phyloP scores from a whole-genome alignment of 306 rosid genomes.

The Pterocarpus macrocarpus region DNA sequence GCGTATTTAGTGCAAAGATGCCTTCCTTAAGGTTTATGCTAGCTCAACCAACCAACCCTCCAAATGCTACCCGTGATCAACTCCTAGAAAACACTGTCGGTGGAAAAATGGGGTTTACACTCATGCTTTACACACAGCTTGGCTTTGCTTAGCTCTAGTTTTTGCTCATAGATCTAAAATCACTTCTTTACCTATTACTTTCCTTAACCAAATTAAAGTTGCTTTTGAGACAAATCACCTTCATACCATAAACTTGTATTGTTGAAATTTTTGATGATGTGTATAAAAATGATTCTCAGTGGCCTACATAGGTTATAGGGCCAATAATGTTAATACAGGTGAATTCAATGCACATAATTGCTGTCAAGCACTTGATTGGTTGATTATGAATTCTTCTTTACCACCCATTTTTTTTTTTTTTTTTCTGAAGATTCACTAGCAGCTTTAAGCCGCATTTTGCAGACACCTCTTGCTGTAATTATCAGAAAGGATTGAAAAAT shows the following conservation, averaged over 20 bases:
- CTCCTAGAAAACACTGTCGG: slow-evolving; percentile 38
- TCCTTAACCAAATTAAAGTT: not conserved
- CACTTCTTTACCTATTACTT: not conserved
- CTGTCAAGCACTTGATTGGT: not conserved
- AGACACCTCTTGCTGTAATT: not conserved
- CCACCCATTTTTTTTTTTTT: not conserved
- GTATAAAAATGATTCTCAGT: not conserved
- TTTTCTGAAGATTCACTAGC: not conserved
- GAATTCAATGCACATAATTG: slow-evolving; percentile 5
- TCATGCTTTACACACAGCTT: no score
- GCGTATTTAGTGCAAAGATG: slow-evolving; percentile 31
- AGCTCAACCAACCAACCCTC: slow-evolving; percentile 29
- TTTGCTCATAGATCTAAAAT: slow-evolving; percentile 6
- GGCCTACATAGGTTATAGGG: slow-evolving; percentile 3
- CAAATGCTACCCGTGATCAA: not conserved
- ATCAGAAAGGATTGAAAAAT: not conserved
- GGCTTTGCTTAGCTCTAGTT: not conserved
- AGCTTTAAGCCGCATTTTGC: not conserved
- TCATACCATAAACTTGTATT: not conserved
- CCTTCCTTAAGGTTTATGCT: slow-evolving; percentile 48
- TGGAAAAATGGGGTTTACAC: slow-evolving; percentile 15
- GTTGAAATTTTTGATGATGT: not conserved
- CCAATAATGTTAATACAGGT: not conserved
- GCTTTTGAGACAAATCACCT: not conserved
- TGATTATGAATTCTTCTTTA: not conserved